Conservation (phyloP, 2,329 filamentous ascomycete genomes). For the Raffaelea albimanens region DNA sequence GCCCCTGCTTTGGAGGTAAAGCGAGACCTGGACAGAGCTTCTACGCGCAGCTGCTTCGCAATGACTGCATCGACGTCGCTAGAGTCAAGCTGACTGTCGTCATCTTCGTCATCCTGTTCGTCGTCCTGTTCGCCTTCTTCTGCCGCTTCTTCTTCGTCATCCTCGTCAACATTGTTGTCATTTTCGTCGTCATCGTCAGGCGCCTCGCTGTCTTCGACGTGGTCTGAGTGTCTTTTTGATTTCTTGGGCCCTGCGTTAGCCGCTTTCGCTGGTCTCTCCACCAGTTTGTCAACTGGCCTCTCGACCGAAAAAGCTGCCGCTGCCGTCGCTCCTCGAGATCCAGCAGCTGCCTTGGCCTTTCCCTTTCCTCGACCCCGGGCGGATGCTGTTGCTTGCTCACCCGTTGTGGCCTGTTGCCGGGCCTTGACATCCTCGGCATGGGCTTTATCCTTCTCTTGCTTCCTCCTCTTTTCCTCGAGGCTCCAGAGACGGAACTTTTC, state of each 20-base stretch:
- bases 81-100: constrained; percentile 50
- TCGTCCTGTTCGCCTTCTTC: constrained; percentile 1
- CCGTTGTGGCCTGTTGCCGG: constrained; percentile 10
- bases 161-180: constrained; percentile 18
- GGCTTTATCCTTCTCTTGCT: constrained; percentile 63
- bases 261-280: background rate
- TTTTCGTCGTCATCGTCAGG: constrained; percentile 13
- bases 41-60: constrained; percentile 66
- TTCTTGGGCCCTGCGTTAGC: background rate
- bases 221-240: background rate
- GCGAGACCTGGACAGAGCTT: constrained; percentile 49
- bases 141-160: constrained; percentile 12
- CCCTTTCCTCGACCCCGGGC: constrained; percentile 11
- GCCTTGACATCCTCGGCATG: constrained; percentile 37
- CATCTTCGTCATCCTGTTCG: constrained; percentile 11
- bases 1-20: constrained; percentile 18
- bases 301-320: background rate
- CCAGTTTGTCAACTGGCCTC: too few species aligned
- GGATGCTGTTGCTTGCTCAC: background rate
- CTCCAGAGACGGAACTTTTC: constrained; percentile 86
- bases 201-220: constrained; percentile 19
- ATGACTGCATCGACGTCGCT: constrained; percentile 63
- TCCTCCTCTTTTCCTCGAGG: constrained; percentile 77
- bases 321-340: background rate
- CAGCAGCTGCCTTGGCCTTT: constrained; percentile 9